Percentiles rank a stretch among this genome's conserved stretches.
Evolutionary conservation across 768 basidiomycete genomes (phyloP).

Genomic region (Boletus tomentosulus): DNA sequence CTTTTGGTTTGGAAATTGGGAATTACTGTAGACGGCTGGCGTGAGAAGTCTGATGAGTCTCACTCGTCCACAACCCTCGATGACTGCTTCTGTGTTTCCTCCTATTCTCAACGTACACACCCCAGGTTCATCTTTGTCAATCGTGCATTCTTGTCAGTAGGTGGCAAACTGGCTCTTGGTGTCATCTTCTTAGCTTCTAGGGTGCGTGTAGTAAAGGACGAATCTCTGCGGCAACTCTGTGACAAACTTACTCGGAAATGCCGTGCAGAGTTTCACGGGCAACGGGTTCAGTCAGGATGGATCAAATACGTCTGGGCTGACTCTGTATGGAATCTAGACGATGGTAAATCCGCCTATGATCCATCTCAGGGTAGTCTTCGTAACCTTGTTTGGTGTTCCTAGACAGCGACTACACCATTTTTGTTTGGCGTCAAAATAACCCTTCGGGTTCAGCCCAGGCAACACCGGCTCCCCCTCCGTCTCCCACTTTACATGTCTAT

Average conservation of each 20-base stretch:
- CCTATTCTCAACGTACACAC: constrained; percentile 72
- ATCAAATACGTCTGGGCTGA: constrained; percentile 84
- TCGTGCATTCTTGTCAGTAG: constrained; percentile 68
- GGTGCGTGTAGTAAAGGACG: constrained; percentile 61
- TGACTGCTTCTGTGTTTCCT: constrained; percentile 31
- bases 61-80: constrained; percentile 2
- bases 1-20: background rate
- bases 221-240: constrained; percentile 57
- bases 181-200: constrained; percentile 6
- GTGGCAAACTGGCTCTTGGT: background rate
- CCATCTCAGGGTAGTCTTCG: background rate
- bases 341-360: constrained; percentile 49
- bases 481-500: constrained; percentile 53
- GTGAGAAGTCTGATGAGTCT: background rate
- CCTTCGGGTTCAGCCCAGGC: constrained; percentile 20
- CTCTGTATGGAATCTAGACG: constrained; percentile 82
- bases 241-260: constrained; percentile 70
- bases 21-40: background rate
- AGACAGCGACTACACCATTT: constrained; percentile 89
- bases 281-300: constrained; percentile 72
- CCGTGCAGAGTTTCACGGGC: constrained; percentile 51
- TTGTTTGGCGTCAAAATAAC: constrained; percentile 65
- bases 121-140: constrained; percentile 66
- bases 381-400: background rate
- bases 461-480: background rate